Evolutionary conservation across 2,329 filamentous ascomycete species (phyloP).

Genomic region (Davidsoniella australis): DNA sequence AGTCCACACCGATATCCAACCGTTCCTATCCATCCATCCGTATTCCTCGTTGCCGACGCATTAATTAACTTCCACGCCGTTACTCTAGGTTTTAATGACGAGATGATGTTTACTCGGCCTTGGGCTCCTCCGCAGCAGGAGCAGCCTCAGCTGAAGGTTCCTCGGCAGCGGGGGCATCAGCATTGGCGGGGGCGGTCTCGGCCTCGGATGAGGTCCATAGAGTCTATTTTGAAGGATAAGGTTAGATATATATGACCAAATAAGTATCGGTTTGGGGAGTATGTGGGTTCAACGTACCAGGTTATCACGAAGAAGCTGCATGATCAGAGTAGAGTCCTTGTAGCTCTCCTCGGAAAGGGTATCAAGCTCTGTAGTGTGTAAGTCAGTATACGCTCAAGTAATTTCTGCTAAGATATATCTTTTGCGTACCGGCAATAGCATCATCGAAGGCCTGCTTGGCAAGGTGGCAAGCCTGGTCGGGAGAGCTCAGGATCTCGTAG

Average conservation of each 20-base stretch:
- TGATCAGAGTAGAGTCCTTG: conserved; percentile 97
- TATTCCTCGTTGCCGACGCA: conserved; percentile 14
- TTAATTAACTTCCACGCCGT: conserved; percentile 17
- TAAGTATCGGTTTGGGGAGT: not conserved
- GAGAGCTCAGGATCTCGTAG: conserved; percentile 98
- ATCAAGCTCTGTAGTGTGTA: conserved; percentile 57
- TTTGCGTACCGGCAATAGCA: conserved; percentile 57
- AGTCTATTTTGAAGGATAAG: conserved; percentile 40
- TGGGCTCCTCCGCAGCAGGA: conserved; percentile 45
- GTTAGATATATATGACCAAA: conserved; percentile 17
- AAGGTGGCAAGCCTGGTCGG: conserved; percentile 93
- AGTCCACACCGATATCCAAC: conserved; percentile 6
- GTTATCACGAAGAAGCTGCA: conserved; percentile 97
- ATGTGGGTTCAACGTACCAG: conserved; percentile 39
- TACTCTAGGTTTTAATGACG: conserved; percentile 23
- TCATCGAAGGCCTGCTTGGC: conserved; percentile 99
- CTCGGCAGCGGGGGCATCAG: conserved; percentile 27
- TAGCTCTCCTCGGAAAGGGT: conserved; percentile 97
- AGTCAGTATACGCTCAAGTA: conserved; percentile 15
- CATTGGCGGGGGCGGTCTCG: conserved; percentile 46
- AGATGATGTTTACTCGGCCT: conserved; percentile 41
- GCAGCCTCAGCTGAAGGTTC: conserved; percentile 36
- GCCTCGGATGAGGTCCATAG: conserved; percentile 99
- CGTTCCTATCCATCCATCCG: conserved; percentile 4
- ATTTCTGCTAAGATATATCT: not conserved